Base-by-base conservation (phyloP, 352 stramenopile species). In the Globisporangium acanthophoron region DNA sequence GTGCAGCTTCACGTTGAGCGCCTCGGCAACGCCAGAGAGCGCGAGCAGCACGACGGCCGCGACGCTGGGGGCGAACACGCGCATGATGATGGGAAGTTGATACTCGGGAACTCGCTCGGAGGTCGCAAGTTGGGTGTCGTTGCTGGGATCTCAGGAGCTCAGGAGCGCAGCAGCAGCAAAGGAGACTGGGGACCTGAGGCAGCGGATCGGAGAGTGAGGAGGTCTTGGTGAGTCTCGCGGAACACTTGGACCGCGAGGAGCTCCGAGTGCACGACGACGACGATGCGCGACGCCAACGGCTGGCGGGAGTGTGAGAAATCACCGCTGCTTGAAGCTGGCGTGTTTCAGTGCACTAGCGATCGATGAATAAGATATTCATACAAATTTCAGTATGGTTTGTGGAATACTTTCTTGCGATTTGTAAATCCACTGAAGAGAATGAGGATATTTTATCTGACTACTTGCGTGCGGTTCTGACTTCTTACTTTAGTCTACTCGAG, bases 1-100 rank as follows among this genome's bases (percentile, higher is more conserved):
- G 31, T 78, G 73, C 55, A 92, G 67, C 37, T 70, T 76, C 48
- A 85, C 74, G 53, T 80, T 79, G 47, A 82, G 63, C 44, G 64
- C 70, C 24, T 80, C 58, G 2, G 35, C 54, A 11, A 24, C 53
- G 40, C 40, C 46, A 21, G 58, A 59, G 48, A 69, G 56, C 49
- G 44, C 16, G 27, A 71, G 55, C 54, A 56, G 35, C 31, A 40
- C 49, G 46, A 31, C 18, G 50, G 56, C 43, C 46, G 59, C n/a
- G 53, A 55, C 35, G 40, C 49, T 29, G 44, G 43, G 20, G 31
- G 35, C 54, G 43, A 55, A 48, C 52, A 59, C 55, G 51, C 66
- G 61, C 65, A 71, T 73, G 5, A 3, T 65, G 16, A 6, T 18
- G 35, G 56, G 44, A 15, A 49, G n/a, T 33, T 58, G 35, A 11